Evolutionary conservation across 1,139 yeast species (phyloP), one percentile per base, ranked within the genome.

Genomic region (Debaryomyces sp.): DNA sequence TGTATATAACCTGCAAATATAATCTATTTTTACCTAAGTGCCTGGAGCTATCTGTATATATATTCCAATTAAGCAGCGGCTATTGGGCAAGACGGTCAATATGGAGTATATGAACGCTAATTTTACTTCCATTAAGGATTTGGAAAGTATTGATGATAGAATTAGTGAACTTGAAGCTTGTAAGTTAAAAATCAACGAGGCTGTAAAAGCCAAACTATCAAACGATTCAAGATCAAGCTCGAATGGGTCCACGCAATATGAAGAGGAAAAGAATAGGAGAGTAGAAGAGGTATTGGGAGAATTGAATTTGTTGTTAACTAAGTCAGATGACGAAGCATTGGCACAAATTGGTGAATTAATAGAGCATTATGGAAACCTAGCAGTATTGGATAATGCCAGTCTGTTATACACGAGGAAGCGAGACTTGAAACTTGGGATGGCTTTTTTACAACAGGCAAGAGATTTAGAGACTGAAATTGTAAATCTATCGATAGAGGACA

Each of bases 51-150:
- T 15, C 15, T 13, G 9, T 5, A 17, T 5, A 8, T 12, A 5
- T 24, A 23, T 15, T 2, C 21, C 18, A 7, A 37, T 8, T 17
- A 27, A 30, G 15, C 29, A 10, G 15, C n/a, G 18, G 12, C 23
- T 39, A 32, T 22, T 33, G 27, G 12, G 12, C 8, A 23, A 15
- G 6, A 40, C n/a, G 9, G 35, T 21, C 23, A 29, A 38, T 6
- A 58, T 65, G 62, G 68, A 68, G 36, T 63, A 58, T 51, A 57
- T 73, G 40, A 71, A 73, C 54, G 55, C 60, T 15, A 60, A 59
- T 46, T 61, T 70, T 47, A 55, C 68, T 10, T 56, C 67, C 2
- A 37, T 71, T 9, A 61, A 54, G 10, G 77, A 71, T 51, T 58
- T 73, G 47, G 56, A 51, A 6, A 48, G 36, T 5, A 43, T 71